phyloP scores from a whole-genome alignment of 495 filamentous ascomycete genomes.

The Trichoderma erinaceum region DNA sequence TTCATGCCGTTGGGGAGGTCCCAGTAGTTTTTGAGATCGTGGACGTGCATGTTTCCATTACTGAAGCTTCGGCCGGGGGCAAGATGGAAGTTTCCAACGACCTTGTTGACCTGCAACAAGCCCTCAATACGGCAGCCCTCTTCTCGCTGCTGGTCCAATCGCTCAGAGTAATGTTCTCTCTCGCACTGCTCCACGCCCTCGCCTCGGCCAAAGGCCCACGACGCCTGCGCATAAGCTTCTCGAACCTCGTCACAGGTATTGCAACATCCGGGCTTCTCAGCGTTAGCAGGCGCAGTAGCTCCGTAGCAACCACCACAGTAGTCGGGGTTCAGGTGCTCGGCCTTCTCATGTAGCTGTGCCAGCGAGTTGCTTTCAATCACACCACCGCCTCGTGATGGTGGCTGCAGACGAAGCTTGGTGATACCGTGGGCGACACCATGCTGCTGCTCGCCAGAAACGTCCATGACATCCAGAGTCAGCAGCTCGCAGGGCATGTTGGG shows the following conservation, averaged over 20 bases:
- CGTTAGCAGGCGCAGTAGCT: conserved; percentile 62
- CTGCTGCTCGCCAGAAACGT: conserved; percentile 94
- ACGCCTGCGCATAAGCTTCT: conserved; percentile 80
- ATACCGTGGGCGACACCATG: conserved; percentile 88
- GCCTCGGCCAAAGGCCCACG: conserved; percentile 90
- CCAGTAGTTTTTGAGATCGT: conserved; percentile 92
- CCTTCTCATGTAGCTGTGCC: conserved; percentile 65
- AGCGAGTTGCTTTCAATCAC: conserved; percentile 69
- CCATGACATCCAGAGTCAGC: conserved; percentile 96
- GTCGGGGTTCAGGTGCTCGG: conserved; percentile 76
- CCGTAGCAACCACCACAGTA: conserved; percentile 97
- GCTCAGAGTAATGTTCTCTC: conserved; percentile 85
- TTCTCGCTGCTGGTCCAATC: conserved; percentile 73
- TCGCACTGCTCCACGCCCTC: conserved; percentile 93
- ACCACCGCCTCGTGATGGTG: conserved; percentile 65
- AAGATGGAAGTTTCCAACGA: conserved; percentile 98
- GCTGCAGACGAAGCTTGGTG: conserved; percentile 73
- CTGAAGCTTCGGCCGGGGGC: conserved; percentile 91
- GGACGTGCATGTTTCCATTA: conserved; percentile 91
- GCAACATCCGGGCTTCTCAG: conserved; percentile 76
- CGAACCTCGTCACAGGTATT: conserved; percentile 95
- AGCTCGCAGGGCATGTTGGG: conserved; percentile 91
- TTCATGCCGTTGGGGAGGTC: conserved; percentile 50
- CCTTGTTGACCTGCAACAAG: conserved; percentile 90
- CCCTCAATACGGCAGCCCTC: conserved; percentile 97